These are phyloP conservation scores for Solanum gandarillasii DNA, from an alignment of 257 asterid species.

Conservation along the genomic window DNA sequence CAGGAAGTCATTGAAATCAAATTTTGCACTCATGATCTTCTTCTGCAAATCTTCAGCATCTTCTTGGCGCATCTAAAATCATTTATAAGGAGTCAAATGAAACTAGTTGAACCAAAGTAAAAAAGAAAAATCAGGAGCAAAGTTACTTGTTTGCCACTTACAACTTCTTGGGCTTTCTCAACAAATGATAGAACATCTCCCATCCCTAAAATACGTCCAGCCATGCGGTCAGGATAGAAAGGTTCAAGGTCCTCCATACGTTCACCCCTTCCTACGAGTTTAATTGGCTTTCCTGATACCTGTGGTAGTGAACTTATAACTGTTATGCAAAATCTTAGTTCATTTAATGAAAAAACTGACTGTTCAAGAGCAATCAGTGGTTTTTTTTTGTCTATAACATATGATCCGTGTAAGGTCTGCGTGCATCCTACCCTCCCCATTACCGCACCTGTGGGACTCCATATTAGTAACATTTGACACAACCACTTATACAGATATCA, in stretches of 20 bases:
- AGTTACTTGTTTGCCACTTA: slow-evolving; percentile 28
- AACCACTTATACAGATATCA: not conserved
- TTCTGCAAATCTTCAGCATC: slow-evolving; percentile 97
- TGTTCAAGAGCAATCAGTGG: not conserved
- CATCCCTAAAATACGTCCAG: slow-evolving; percentile 97
- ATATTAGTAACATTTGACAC: not conserved
- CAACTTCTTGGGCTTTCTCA: slow-evolving; percentile 98
- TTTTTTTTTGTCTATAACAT: not conserved
- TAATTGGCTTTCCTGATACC: slow-evolving; percentile 99
- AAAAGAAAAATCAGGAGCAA: not conserved
- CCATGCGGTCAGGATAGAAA: slow-evolving; percentile 98
- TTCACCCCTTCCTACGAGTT: slow-evolving; percentile 99
- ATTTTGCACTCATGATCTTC: slow-evolving; percentile 93
- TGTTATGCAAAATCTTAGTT: not conserved
- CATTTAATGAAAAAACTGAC: not conserved
- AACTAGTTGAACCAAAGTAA: not conserved
- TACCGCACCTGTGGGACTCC: not conserved
- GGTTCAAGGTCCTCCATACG: slow-evolving; percentile 99
- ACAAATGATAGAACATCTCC: slow-evolving; percentile 98
- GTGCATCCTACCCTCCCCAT: not conserved
- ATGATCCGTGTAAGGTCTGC: not conserved
- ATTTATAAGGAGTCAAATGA: not conserved
- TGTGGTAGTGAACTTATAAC: slow-evolving; percentile 10
- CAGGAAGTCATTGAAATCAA: slow-evolving; percentile 91
- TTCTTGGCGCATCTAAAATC: slow-evolving; percentile 83